These are phyloP conservation scores for Helotiales sp. DNA, from an alignment of 2,329 filamentous ascomycete species.

Conservation along the genomic window DNA sequence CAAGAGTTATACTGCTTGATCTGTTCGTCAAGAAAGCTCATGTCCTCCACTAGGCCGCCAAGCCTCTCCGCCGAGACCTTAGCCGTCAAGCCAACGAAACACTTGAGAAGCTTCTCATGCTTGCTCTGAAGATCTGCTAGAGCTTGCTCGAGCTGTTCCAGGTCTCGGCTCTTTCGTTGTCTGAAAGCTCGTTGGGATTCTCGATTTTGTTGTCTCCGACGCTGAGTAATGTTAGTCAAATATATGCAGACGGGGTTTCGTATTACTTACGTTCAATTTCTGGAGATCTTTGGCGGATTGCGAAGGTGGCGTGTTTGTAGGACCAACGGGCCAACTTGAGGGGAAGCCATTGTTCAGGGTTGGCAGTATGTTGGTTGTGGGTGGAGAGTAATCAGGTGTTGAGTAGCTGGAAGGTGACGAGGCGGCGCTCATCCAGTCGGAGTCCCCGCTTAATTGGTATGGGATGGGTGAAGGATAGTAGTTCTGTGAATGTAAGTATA, in stretches of 20 bases:
- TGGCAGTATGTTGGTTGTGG: background rate
- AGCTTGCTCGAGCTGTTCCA: background rate
- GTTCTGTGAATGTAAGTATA: background rate
- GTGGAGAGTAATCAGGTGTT: conserved; percentile 1
- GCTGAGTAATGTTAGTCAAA: background rate
- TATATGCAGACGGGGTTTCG: background rate
- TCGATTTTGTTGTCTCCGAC: conserved; percentile 9
- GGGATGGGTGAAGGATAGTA: conserved; percentile 5
- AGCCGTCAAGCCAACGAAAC: conserved; percentile 1
- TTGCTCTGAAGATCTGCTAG: background rate
- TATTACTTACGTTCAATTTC: background rate
- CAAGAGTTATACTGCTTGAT: conserved; percentile 11
- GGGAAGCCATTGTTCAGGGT: conserved; percentile 2
- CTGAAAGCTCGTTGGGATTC: conserved; percentile 4
- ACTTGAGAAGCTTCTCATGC: conserved; percentile 10
- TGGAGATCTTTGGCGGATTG: conserved; percentile 10
- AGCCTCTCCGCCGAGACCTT: conserved; percentile 6
- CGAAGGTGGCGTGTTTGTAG: conserved; percentile 1
- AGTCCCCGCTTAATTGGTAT: conserved; percentile 2
- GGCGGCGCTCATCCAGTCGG: conserved; percentile 7
- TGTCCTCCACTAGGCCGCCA: background rate
- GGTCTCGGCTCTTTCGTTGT: background rate
- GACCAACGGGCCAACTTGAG: conserved; percentile 1
- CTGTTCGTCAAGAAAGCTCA: conserved; percentile 9
- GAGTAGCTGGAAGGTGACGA: conserved; percentile 7